phyloP scores from a whole-genome alignment of 2,329 filamentous ascomycete genomes.

The Cercospora sesami region DNA sequence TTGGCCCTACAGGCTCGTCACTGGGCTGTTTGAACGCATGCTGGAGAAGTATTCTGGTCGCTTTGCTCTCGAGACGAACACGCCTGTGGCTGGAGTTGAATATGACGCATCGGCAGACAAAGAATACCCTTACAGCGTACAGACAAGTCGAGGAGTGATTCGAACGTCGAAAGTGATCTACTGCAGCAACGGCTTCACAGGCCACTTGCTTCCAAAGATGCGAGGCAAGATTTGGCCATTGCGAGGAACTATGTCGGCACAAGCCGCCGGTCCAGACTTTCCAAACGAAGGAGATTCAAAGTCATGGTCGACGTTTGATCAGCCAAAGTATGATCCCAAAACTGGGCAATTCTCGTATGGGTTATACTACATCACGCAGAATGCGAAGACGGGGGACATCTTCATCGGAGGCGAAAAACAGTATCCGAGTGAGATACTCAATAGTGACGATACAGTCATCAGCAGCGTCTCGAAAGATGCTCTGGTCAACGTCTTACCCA shows the following conservation, averaged over 20 bases:
- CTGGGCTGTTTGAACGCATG: conserved; percentile 22
- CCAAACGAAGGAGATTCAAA: conserved; percentile 18
- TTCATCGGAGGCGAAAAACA: conserved; percentile 28
- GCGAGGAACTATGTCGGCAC: conserved; percentile 26
- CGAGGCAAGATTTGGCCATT: conserved; percentile 29
- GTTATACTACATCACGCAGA: conserved; percentile 28
- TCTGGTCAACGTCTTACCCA: conserved; percentile 17
- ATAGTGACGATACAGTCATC: conserved; percentile 20
- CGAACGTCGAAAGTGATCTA: conserved; percentile 23
- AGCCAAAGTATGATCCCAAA: conserved; percentile 18
- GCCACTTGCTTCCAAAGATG: conserved; percentile 25
- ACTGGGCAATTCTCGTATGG: conserved; percentile 25
- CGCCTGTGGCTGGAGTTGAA: conserved; percentile 20
- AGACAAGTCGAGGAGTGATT: conserved; percentile 21
- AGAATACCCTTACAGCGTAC: conserved; percentile 19
- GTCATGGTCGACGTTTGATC: conserved; percentile 24
- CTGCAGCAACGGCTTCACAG: conserved; percentile 26
- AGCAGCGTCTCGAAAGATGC: conserved; percentile 17
- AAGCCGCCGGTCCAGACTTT: conserved; percentile 17
- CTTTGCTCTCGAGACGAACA: conserved; percentile 25
- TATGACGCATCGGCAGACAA: conserved; percentile 4
- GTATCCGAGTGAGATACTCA: conserved; percentile 17
- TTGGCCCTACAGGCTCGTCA: conserved; percentile 28
- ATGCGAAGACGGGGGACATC: conserved; percentile 23
- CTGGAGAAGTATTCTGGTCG: conserved; percentile 18